phyloP scores from a whole-genome alignment of 1,284 basidiomycete species.

The Pyrrhoderma noxium region DNA sequence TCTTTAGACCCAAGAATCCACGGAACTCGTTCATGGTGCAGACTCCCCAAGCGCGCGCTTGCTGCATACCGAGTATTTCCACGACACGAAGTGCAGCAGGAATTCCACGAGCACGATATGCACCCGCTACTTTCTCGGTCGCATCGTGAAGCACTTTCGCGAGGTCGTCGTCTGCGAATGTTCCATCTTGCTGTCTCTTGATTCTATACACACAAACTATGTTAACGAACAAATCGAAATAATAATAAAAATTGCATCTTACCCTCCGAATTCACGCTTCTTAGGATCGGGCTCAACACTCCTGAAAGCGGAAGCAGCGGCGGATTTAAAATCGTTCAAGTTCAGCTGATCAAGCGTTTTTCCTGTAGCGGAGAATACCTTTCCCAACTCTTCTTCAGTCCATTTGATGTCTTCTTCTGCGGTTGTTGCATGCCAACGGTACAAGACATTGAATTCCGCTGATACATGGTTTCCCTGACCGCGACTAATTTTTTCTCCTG shows the following conservation, averaged over 20 bases:
- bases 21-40: slow-evolving; percentile 55
- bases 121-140: slow-evolving; percentile 37
- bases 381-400: slow-evolving; percentile 33
- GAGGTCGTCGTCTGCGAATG: slow-evolving; percentile 38
- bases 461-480: slow-evolving; percentile 43
- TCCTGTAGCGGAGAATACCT: slow-evolving; percentile 22
- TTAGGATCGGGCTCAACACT: slow-evolving; percentile 25
- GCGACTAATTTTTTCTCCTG: slow-evolving; percentile 23
- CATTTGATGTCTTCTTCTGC: slow-evolving; percentile 41
- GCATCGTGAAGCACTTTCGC: slow-evolving; percentile 36
- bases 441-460: slow-evolving; percentile 49
- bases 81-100: slow-evolving; percentile 35
- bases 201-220: slow-evolving; percentile 20
- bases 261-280: slow-evolving; percentile 32
- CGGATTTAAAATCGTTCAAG: slow-evolving; percentile 25
- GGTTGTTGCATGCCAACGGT: slow-evolving; percentile 33
- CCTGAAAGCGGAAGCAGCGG: slow-evolving; percentile 22
- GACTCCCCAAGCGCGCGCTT: slow-evolving; percentile 34
- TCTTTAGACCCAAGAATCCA: slow-evolving; percentile 37
- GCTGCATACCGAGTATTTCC: slow-evolving; percentile 40
- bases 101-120: slow-evolving; percentile 38
- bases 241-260: slow-evolving; percentile 12
- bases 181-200: slow-evolving; percentile 27
- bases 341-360: slow-evolving; percentile 29
- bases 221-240: background rate